A percentile compares a stretch with the other conserved stretches of the same genome.
Evolutionary conservation across 257 asterid species (phyloP).

Genomic region (Penstemon davidsonii): DNA sequence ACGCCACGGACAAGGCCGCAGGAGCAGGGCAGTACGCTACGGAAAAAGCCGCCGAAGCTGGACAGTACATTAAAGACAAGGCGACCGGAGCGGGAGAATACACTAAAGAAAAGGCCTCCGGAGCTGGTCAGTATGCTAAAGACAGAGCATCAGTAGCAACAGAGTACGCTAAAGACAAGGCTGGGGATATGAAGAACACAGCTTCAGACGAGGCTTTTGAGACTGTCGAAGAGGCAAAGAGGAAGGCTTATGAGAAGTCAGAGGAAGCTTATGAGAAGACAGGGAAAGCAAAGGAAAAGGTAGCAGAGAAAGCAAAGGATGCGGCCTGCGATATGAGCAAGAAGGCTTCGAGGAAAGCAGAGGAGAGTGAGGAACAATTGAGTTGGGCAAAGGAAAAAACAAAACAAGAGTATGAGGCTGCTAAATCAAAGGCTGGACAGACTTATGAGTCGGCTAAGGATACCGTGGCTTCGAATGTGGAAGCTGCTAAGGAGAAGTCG

Average conservation of each 20-base stretch:
- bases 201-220: conserved; percentile 21
- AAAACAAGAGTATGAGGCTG: conserved; percentile 37
- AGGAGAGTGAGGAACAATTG: conserved; percentile 24
- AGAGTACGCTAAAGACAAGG: conserved; percentile 23
- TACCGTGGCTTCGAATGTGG: conserved; percentile 22
- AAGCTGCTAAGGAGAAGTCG: conserved; percentile 34
- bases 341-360: background rate
- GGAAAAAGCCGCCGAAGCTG: conserved; percentile 12
- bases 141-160: conserved; percentile 17
- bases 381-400: conserved; percentile 40
- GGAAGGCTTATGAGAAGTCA: background rate
- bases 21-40: conserved; percentile 26
- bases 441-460: conserved; percentile 35
- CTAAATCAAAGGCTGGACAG: conserved; percentile 38
- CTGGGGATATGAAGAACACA: conserved; percentile 26
- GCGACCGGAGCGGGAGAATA: conserved; percentile 25
- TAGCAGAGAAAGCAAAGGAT: conserved; percentile 15
- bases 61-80: too few species aligned
- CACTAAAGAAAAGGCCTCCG: conserved; percentile 14
- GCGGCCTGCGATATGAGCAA: background rate
- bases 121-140: too few species aligned
- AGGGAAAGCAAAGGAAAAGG: conserved; percentile 16
- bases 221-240: conserved; percentile 15
- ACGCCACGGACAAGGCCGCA: background rate
- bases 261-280: conserved; percentile 25